These are phyloP conservation scores for Papiliotrema laurentii DNA, from an alignment of 1,284 basidiomycete genomes.

Conservation along the genomic window DNA sequence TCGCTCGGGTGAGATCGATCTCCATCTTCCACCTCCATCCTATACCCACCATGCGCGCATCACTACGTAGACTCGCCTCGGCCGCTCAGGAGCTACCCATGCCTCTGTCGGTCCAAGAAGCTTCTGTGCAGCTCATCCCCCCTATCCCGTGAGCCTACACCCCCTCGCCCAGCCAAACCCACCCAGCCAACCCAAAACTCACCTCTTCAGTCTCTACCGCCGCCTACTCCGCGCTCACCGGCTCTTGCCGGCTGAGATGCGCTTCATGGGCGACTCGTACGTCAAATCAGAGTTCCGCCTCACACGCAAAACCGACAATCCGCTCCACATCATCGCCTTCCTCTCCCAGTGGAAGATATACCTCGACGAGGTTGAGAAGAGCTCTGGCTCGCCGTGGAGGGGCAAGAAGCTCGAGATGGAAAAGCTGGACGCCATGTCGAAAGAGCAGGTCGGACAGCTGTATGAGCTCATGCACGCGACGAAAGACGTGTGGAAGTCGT, in stretches of 20 bases:
- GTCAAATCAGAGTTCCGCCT: slow-evolving; percentile 84
- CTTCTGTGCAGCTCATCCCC: slow-evolving; percentile 68
- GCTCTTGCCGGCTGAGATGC: slow-evolving; percentile 70
- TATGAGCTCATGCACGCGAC: slow-evolving; percentile 89
- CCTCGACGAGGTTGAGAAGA: slow-evolving; percentile 60
- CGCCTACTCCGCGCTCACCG: slow-evolving; percentile 74
- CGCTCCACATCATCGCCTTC: slow-evolving; percentile 84
- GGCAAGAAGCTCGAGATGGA: slow-evolving; percentile 71
- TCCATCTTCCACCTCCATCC: not conserved
- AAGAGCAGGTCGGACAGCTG: slow-evolving; percentile 78
- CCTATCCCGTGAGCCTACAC: slow-evolving; percentile 63
- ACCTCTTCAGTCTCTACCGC: slow-evolving; percentile 63
- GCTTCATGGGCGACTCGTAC: slow-evolving; percentile 79
- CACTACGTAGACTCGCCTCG: slow-evolving; percentile 28
- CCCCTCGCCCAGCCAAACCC: not conserved
- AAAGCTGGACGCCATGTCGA: slow-evolving; percentile 82
- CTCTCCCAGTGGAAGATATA: slow-evolving; percentile 89
- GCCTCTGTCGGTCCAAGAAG: slow-evolving; percentile 56
- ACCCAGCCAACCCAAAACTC: not conserved
- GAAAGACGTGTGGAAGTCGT: slow-evolving; percentile 73
- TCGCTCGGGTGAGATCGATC: too few species aligned
- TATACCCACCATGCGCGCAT: slow-evolving; percentile 16
- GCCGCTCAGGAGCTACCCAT: slow-evolving; percentile 55
- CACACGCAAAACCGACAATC: slow-evolving; percentile 73
- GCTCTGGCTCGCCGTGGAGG: slow-evolving; percentile 46